Conservation (phyloP, 2,329 filamentous ascomycete genomes). For the Pyrenochaeta sp. region DNA sequence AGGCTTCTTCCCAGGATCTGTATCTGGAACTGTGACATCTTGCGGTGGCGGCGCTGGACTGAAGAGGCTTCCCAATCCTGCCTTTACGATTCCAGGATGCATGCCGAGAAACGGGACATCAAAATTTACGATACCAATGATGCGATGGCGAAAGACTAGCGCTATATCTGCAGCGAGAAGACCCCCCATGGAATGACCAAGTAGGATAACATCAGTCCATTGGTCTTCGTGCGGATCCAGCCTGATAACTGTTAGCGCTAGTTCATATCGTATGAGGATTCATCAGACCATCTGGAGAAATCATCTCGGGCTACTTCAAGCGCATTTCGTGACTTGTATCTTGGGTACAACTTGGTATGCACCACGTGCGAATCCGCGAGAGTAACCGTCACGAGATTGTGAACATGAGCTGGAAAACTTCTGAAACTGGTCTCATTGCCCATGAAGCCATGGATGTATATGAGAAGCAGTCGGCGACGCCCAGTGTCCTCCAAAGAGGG, state of each 20-base stretch:
- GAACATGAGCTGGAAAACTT: constrained; percentile 87
- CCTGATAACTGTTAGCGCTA: constrained; percentile 54
- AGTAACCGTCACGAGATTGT: constrained; percentile 73
- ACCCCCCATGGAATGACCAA: constrained; percentile 92
- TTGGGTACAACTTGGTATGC: constrained; percentile 85
- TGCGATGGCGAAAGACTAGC: constrained; percentile 76
- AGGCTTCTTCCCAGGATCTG: constrained; percentile 26
- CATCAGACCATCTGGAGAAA: constrained; percentile 75
- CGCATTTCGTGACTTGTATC: constrained; percentile 77
- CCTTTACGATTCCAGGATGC: constrained; percentile 86
- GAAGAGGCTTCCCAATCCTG: constrained; percentile 82
- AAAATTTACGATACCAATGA: constrained; percentile 81
- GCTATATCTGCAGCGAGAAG: constrained; percentile 82
- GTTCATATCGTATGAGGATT: background rate
- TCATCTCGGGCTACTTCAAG: constrained; percentile 79
- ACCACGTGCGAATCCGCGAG: constrained; percentile 78
- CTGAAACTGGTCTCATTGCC: constrained; percentile 87
- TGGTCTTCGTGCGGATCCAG: constrained; percentile 77
- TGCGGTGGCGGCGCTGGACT: constrained; percentile 51
- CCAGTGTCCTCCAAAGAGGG: constrained; percentile 38
- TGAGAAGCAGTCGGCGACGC: constrained; percentile 70
- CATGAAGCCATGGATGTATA: constrained; percentile 92
- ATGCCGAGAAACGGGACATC: constrained; percentile 89
- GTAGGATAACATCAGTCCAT: constrained; percentile 79
- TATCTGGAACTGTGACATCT: constrained; percentile 26